Percentiles rank a stretch among this genome's conserved stretches.
phyloP scores from a whole-genome alignment of 2,329 filamentous ascomycete genomes.

The Calonectria pseudoreteaudii region DNA sequence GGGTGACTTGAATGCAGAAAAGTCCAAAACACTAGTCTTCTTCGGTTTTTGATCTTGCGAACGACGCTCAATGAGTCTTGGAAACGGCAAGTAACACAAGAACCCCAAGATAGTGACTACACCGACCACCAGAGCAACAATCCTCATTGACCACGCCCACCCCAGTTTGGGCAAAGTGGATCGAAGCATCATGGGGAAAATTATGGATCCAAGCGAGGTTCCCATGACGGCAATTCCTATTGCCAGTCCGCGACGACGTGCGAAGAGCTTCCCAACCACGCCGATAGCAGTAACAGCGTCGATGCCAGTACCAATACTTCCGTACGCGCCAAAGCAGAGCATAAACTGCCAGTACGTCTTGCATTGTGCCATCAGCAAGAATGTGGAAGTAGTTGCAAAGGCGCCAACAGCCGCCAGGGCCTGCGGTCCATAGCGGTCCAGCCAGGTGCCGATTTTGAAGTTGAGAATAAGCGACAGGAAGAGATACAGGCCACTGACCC shows the following conservation, averaged over 20 bases:
- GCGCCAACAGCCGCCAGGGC: conserved; percentile 51
- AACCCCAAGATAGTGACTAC: conserved; percentile 38
- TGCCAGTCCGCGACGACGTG: conserved; percentile 26
- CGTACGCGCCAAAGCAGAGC: conserved; percentile 54
- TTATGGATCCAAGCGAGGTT: conserved; percentile 41
- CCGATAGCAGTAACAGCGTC: conserved; percentile 47
- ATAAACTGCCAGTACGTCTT: conserved; percentile 60
- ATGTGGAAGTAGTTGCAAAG: conserved; percentile 47
- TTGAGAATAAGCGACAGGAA: conserved; percentile 57
- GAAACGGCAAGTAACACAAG: conserved; percentile 48
- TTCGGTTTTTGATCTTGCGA: neutral
- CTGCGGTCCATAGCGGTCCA: conserved; percentile 58
- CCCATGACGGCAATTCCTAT: conserved; percentile 30
- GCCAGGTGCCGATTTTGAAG: conserved; percentile 59
- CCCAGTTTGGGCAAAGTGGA: conserved; percentile 40
- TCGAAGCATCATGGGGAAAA: conserved; percentile 47
- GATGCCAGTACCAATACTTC: conserved; percentile 54
- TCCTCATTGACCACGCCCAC: conserved; percentile 47
- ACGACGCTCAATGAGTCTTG: conserved; percentile 23
- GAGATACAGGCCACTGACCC: conserved; percentile 58
- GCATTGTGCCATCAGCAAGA: conserved; percentile 59
- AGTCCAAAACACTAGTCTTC: conserved; percentile 41
- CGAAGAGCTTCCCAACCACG: conserved; percentile 41
- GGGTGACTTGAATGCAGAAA: conserved; percentile 51
- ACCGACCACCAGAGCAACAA: conserved; percentile 41